phyloP scores from a whole-genome alignment of 306 rosid genomes.

The Cucumis sativus region Cucumber_9930_V3 NC_026659.2:28855001-28855500 shows the following conservation, averaged over 20 bases:
- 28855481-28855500: neutral
- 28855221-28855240: neutral
- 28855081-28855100: conserved; percentile 70
- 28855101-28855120: conserved; percentile 45
- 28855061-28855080: conserved; percentile 55
- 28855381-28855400: neutral
- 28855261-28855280: neutral
- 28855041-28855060: conserved; percentile 33
- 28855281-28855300: neutral
- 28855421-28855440: neutral
- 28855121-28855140: conserved; percentile 46
- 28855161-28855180: conserved; percentile 10
- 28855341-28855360: neutral
- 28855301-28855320: too few relatives aligned
- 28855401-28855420: neutral
- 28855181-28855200: neutral
- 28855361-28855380: neutral
- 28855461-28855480: neutral
- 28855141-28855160: conserved; percentile 41
- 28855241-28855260: neutral
- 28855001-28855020: conserved; percentile 15
- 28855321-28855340: neutral
- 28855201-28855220: neutral
- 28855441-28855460: neutral
- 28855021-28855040: conserved; percentile 35